Base-by-base conservation (phyloP, 768 basidiomycete genomes). In the Phlegmacium glaucopus region DNA sequence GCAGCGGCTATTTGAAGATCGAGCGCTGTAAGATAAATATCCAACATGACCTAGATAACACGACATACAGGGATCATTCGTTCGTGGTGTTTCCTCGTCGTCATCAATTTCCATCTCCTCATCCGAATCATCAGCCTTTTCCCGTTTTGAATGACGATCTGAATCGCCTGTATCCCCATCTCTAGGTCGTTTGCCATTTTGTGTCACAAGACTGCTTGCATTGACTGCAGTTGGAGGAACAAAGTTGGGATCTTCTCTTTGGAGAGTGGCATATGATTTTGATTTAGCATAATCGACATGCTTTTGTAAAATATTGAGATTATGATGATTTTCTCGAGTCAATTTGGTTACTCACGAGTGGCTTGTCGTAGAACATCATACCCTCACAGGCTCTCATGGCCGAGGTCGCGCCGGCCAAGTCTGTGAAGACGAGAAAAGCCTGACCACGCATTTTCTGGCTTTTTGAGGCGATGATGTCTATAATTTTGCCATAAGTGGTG, bases 51-150 rank as follows among this genome's bases (percentile, higher is more conserved):
- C 51, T 56, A 62, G 61, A 47, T 45, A 59, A 61, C 42, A 59
- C 52, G 58, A 74, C 79, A 63, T 74, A 83, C 80, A 77, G 55
- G 71, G 56, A 55, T 68, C 64, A 49, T 66, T 64, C 45, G 61
- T 66, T 50, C 68, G 74, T 39, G 70, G 68, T 30, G 70, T 62
- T 45, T 87, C 85, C 39, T 90, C 87, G 39, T 96, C 92, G 42
- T 94, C 91, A 50, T 94, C 92, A 59, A 93, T 90, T 69, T 95
- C 93, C 86, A 94, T 94, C 45, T 83, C 92, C 52, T 90, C 88
- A 54, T 82, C 80, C 26, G 63, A 66, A 44, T 77, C 83, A 40
- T 80, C 79, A 37, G 74, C 69, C 64, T 82, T 90, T 58, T 83
- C 80, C 52, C 83, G 79, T 71, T 94, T 95, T 22, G 75, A 55